Evolutionary conservation across 208 protist genomes (phyloP).

Genomic region (Willaertia magna): DNA sequence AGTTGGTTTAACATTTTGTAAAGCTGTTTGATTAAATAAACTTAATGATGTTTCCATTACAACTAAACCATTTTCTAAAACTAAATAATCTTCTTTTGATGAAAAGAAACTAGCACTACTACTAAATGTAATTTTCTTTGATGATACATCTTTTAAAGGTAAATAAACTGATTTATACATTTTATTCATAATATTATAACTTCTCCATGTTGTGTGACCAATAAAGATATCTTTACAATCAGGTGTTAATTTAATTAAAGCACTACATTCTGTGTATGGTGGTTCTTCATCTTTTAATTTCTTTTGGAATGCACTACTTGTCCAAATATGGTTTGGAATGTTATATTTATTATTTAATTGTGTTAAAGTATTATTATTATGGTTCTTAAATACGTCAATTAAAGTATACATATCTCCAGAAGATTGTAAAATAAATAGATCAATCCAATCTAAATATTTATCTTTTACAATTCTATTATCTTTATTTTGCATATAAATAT

Average conservation of each 20-base stretch:
- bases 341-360: too few species aligned
- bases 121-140: background rate
- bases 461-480: background rate
- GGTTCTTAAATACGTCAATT: background rate
- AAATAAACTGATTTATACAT: background rate
- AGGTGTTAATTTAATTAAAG: background rate
- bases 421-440: background rate
- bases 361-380: too few species aligned
- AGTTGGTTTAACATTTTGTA: background rate
- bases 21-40: background rate
- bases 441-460: background rate
- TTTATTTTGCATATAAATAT: background rate
- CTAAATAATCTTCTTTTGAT: background rate
- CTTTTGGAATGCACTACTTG: background rate
- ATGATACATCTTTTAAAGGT: background rate
- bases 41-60: background rate
- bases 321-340: background rate
- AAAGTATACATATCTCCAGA: background rate
- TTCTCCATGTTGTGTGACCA: conserved; percentile 12
- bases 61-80: background rate
- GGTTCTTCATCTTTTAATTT: background rate
- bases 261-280: conserved; percentile 1
- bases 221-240: conserved; percentile 17
- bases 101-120: background rate
- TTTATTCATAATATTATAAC: conserved; percentile 7